Percentiles rank a stretch among this genome's conserved stretches.
These are phyloP conservation scores for Alternaria atra DNA, from an alignment of 2,329 filamentous ascomycete genomes.

Conservation along the genomic window DNA sequence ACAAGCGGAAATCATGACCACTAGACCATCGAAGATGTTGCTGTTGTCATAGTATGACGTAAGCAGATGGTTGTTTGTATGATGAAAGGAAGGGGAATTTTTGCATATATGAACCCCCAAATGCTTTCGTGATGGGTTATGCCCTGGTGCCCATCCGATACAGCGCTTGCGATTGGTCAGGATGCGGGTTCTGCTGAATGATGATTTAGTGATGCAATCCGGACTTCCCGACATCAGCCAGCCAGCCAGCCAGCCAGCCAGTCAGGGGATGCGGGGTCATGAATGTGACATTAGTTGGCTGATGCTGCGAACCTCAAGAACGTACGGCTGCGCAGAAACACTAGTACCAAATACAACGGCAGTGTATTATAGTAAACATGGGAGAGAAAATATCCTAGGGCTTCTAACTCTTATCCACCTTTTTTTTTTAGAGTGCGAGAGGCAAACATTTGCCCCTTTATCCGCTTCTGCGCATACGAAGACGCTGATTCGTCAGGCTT, in stretches of 20 bases:
- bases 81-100: constrained; percentile 9
- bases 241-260: neutral
- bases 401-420: neutral
- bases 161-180: neutral
- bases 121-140: neutral
- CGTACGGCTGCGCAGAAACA: neutral
- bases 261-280: neutral
- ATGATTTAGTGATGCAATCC: neutral
- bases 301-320: neutral
- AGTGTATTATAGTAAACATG: neutral
- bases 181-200: neutral
- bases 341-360: neutral
- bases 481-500: neutral
- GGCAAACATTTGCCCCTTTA: neutral
- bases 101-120: neutral
- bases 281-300: neutral
- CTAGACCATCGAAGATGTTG: constrained; percentile 30
- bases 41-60: constrained; percentile 9
- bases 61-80: constrained; percentile 21
- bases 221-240: neutral
- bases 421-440: neutral
- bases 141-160: no score
- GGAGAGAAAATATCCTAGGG: no score
- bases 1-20: constrained; percentile 14
- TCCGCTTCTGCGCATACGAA: neutral